A percentile compares a stretch with the other conserved stretches of the same genome.
These are phyloP conservation scores for Plasmodium inui DNA, from an alignment of 169 alveolate genomes.

Conservation along the genomic window DNA sequence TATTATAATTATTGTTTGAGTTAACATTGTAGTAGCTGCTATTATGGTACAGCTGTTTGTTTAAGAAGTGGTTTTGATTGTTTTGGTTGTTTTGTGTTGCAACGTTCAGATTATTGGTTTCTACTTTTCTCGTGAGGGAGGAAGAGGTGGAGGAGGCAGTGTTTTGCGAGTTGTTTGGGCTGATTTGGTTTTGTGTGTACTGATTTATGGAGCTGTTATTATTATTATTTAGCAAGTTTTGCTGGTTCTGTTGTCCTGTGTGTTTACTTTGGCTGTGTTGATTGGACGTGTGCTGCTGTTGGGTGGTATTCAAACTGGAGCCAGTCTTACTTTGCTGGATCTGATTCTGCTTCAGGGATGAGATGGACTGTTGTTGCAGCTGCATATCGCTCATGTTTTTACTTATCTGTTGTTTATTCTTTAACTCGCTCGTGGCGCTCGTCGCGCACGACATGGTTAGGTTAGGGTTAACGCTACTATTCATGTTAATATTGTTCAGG, in stretches of 20 bases:
- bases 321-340: constrained; percentile 23
- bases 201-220: constrained; percentile 48
- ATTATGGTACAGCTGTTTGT: constrained; percentile 41
- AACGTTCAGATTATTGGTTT: constrained; percentile 41
- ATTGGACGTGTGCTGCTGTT: neutral
- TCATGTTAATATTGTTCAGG: constrained; percentile 6
- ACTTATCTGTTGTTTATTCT: constrained; percentile 52
- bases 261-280: constrained; percentile 39
- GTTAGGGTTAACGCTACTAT: constrained; percentile 15
- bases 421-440: constrained; percentile 25
- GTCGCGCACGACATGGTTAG: constrained; percentile 25
- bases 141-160: constrained; percentile 71
- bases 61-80: constrained; percentile 26
- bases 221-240: constrained; percentile 9
- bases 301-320: neutral
- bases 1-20: constrained; percentile 28
- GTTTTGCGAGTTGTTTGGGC: constrained; percentile 55
- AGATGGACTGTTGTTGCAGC: constrained; percentile 14
- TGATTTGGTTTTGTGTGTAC: constrained; percentile 37
- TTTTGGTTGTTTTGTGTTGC: constrained; percentile 26
- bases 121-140: constrained; percentile 54
- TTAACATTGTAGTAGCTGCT: constrained; percentile 39
- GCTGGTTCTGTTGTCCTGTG: constrained; percentile 46
- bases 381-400: constrained; percentile 61
- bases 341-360: constrained; percentile 25